A percentile compares a stretch with the other conserved stretches of the same genome.
Conservation (phyloP, 2,329 filamentous ascomycete species). For the Apiospora marii region DNA sequence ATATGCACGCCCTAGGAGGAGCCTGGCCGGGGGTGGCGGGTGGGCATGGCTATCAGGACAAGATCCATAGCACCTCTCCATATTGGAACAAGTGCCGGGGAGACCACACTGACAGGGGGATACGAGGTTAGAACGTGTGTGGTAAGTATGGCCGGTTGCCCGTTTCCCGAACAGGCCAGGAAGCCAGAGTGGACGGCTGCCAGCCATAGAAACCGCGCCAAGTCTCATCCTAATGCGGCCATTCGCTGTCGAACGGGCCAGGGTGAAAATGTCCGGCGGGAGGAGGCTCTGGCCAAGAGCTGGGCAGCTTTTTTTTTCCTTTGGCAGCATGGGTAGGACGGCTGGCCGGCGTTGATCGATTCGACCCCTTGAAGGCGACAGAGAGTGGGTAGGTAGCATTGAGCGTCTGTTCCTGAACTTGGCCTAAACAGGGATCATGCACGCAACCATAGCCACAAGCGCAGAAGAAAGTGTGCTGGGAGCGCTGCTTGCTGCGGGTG, state of each 20-base stretch:
- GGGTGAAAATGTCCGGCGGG: constrained; percentile 17
- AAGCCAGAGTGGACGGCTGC: constrained; percentile 4
- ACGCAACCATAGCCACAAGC: constrained; percentile 17
- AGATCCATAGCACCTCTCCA: constrained; percentile 15
- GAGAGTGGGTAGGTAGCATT: constrained; percentile 21
- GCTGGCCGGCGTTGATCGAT: constrained; percentile 1
- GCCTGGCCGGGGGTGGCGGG: not conserved
- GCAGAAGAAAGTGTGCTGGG: not conserved
- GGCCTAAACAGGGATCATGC: constrained; percentile 22
- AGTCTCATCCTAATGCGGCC: constrained; percentile 12
- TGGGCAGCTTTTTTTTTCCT: not conserved
- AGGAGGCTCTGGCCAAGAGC: constrained; percentile 4
- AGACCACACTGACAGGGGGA: constrained; percentile 10
- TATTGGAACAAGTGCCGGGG: constrained; percentile 21
- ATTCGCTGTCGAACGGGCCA: constrained; percentile 12
- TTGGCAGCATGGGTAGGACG: not conserved
- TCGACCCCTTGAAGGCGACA: constrained; percentile 17
- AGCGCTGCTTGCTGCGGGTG: not conserved
- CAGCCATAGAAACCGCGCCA: constrained; percentile 16
- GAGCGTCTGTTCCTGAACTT: constrained; percentile 25
- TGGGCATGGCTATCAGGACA: constrained; percentile 4
- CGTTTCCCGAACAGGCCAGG: constrained; percentile 5
- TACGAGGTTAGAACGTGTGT: not conserved
- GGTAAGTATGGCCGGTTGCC: constrained; percentile 16
- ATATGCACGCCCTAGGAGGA: not conserved